Conservation (phyloP, 257 asterid genomes). For the Fraxinus excelsior region DNA sequence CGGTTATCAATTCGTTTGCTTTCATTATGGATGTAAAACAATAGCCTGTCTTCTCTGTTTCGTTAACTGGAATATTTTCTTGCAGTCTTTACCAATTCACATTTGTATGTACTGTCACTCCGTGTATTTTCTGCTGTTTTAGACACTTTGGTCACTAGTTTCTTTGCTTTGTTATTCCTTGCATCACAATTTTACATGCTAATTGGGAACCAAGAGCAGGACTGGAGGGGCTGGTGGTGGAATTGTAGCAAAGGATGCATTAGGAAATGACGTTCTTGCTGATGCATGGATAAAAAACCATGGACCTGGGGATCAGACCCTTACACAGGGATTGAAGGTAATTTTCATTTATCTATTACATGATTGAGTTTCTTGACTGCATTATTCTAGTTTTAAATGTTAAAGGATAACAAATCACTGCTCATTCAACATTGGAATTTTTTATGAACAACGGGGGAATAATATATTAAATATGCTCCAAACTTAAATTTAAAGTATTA, state of each 20-base stretch:
- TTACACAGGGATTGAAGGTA: conserved; percentile 88
- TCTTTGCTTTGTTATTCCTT: background rate
- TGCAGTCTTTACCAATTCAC: background rate
- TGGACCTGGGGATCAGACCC: conserved; percentile 87
- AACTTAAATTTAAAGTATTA: too few relatives aligned
- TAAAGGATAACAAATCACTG: too few relatives aligned
- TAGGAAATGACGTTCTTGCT: conserved; percentile 80
- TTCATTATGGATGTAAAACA: too few relatives aligned
- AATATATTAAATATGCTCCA: too few relatives aligned
- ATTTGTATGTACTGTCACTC: background rate
- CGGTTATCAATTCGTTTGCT: too few relatives aligned
- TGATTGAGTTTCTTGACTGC: too few relatives aligned
- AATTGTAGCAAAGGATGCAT: conserved; percentile 72
- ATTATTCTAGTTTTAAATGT: too few relatives aligned
- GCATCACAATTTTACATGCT: background rate
- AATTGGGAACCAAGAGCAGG: conserved; percentile 39
- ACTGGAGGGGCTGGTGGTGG: conserved; percentile 58
- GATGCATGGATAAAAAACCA: conserved; percentile 68
- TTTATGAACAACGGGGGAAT: too few relatives aligned
- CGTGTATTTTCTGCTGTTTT: background rate
- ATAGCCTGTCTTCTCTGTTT: too few relatives aligned
- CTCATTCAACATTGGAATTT: too few relatives aligned
- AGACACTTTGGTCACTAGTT: background rate
- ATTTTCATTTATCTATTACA: background rate
- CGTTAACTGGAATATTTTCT: too few relatives aligned